Percentiles rank a stretch among this genome's conserved stretches.
phyloP scores from a whole-genome alignment of 495 filamentous ascomycete genomes.

The Neurospora africana region DNA sequence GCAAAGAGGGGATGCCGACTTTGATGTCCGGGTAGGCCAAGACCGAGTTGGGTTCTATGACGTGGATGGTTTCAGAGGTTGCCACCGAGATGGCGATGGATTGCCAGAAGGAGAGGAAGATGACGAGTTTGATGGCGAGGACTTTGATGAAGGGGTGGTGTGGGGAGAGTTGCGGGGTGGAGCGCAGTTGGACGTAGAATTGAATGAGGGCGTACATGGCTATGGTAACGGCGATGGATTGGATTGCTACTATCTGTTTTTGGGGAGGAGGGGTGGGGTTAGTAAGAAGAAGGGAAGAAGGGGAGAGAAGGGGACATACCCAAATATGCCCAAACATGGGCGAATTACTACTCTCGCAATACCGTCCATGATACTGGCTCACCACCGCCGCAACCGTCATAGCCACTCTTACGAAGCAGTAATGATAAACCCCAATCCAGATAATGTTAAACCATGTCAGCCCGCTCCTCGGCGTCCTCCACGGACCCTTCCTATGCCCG shows the following conservation, averaged over 20 bases:
- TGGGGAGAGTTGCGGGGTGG: slow-evolving; percentile 50
- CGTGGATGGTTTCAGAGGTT: slow-evolving; percentile 44
- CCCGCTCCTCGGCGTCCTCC: slow-evolving; percentile 68
- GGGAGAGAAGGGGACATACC: slow-evolving; percentile 38
- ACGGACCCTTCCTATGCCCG: slow-evolving; percentile 47
- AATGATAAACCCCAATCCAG: slow-evolving; percentile 81
- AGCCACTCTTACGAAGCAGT: slow-evolving; percentile 77
- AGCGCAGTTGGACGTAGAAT: slow-evolving; percentile 65
- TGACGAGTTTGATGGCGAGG: slow-evolving; percentile 81
- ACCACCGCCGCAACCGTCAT: slow-evolving; percentile 73
- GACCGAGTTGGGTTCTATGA: slow-evolving; percentile 49
- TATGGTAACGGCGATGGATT: slow-evolving; percentile 63
- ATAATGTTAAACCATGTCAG: slow-evolving; percentile 93
- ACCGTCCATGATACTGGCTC: slow-evolving; percentile 55
- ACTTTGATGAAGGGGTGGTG: slow-evolving; percentile 75
- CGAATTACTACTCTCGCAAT: slow-evolving; percentile 69
- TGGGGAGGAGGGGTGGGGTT: neutral
- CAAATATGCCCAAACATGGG: slow-evolving; percentile 77
- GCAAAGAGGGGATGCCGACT: slow-evolving; percentile 65
- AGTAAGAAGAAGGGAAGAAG: neutral
- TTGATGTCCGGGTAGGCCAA: slow-evolving; percentile 66
- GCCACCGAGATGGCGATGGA: slow-evolving; percentile 59
- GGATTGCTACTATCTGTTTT: slow-evolving; percentile 52
- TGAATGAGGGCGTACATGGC: slow-evolving; percentile 92
- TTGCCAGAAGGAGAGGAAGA: slow-evolving; percentile 95